Conservation (phyloP, 371 early-diverging fungal species). For the Circinella minor region DNA sequence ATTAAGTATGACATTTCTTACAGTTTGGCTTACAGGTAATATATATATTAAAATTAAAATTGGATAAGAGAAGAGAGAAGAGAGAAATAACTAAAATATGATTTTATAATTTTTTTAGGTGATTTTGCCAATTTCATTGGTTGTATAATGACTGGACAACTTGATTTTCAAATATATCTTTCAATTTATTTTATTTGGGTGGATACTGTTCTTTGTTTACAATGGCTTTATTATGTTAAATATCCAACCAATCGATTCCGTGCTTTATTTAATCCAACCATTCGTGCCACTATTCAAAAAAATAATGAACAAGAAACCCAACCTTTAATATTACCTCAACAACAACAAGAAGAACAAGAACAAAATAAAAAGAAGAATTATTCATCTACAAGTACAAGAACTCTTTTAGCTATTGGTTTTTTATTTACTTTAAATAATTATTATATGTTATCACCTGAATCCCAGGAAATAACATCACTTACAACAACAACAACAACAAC, state of each 20-base stretch:
- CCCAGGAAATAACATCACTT: background rate
- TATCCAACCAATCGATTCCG: slow-evolving; percentile 38
- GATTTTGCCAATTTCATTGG: slow-evolving; percentile 76
- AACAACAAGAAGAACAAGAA: background rate
- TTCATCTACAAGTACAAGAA: background rate
- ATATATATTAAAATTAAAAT: background rate
- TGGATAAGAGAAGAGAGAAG: background rate
- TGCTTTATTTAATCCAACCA: slow-evolving; percentile 33
- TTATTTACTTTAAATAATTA: background rate
- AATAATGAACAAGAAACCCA: background rate
- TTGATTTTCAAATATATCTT: slow-evolving; percentile 69
- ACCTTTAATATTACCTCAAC: background rate
- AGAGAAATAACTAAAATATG: background rate
- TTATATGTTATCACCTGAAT: background rate
- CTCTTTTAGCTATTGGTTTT: background rate
- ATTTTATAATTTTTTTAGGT: no score
- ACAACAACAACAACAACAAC: background rate
- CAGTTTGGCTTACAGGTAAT: slow-evolving; percentile 67
- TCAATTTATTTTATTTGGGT: slow-evolving; percentile 47
- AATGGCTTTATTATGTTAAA: slow-evolving; percentile 54
- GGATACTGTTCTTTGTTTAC: slow-evolving; percentile 44
- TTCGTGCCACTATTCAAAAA: background rate
- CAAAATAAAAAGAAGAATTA: no score
- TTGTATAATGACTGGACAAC: slow-evolving; percentile 68
- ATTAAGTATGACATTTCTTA: slow-evolving; percentile 60